A percentile compares a stretch with the other conserved stretches of the same genome.
These are phyloP conservation scores for Rhododendron vialii DNA, from an alignment of 148 eudicot genomes.

Conservation along the genomic window DNA sequence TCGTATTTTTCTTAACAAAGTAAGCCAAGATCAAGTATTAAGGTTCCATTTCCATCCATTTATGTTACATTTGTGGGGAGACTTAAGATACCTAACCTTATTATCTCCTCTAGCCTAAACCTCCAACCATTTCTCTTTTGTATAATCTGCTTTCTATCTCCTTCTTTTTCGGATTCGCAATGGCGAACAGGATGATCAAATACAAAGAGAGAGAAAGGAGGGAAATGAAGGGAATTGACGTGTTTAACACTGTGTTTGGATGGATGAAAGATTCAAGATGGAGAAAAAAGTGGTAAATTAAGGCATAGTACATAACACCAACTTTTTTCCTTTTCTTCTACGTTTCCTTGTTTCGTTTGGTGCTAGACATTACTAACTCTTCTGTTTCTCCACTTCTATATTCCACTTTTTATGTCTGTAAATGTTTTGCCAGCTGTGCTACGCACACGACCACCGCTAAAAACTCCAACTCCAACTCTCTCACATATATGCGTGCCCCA, in stretches of 20 bases:
- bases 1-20: background rate
- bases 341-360: background rate
- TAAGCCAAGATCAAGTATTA: background rate
- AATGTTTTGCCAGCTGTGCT: background rate
- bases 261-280: conserved; percentile 14
- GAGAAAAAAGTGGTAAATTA: conserved; percentile 22
- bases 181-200: too few species aligned
- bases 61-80: background rate
- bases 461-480: background rate
- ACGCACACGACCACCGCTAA: background rate
- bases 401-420: background rate
- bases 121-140: background rate
- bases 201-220: background rate
- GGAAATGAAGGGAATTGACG: background rate
- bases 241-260: background rate
- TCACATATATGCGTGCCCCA: too few species aligned
- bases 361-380: background rate
- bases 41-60: too few species aligned
- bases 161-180: background rate
- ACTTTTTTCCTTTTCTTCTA: background rate
- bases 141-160: background rate
- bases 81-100: background rate
- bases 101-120: too few species aligned
- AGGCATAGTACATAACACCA: background rate
- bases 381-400: background rate